Evolutionary conservation across 768 basidiomycete genomes (phyloP), one percentile per base, ranked within the genome.

Genomic region (Arthromyces matolae): DNA sequence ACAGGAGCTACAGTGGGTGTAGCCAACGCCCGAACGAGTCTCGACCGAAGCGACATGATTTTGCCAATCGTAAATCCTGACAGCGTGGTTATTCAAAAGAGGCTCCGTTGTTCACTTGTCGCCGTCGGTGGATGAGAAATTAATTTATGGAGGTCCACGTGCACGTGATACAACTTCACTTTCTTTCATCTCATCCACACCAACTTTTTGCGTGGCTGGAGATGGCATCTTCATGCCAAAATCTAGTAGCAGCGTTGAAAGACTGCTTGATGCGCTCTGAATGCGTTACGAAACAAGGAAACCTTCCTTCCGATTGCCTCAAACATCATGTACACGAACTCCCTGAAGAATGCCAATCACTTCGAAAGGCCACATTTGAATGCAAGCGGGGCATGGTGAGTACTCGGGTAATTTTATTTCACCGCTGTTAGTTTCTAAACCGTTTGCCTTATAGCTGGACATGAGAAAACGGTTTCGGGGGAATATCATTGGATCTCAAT

Each of bases 341-440:
- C 20, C 91, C 93, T 2, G 82, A 87, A 56, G 76, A 86, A 57
- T 95, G 93, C 63, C 80, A 81, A 61, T 77, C 81, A 22, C 69
- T 95, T 45, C 76, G 93, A 42, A 83, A 81, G 64, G 89, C 89
- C 9, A 83, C 87, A 1, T 93, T 88, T 56, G 89, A 94, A 55
- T 95, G 93, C 70, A 95, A 95, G 66, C 77, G 90, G 49, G 89
- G 85, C 34, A 87, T 91, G 88, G 90, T 91, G 49, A 49, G 81
- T 33, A 25, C 13, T 10, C 1, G 49, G 49, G 81, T 33, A 25
- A 12, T 10, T 1, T 16, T 40, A 23, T 14, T 29, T 28, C 18
- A 18, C 12, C 20, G 9, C 5, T 18, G 16, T 33, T 16, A 8
- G 25, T 12, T 12, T 31, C n/a, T 24, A 42, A 25, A 41, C 22